phyloP scores from a whole-genome alignment of 257 asterid genomes.

The Capsicum baccatum region DNA sequence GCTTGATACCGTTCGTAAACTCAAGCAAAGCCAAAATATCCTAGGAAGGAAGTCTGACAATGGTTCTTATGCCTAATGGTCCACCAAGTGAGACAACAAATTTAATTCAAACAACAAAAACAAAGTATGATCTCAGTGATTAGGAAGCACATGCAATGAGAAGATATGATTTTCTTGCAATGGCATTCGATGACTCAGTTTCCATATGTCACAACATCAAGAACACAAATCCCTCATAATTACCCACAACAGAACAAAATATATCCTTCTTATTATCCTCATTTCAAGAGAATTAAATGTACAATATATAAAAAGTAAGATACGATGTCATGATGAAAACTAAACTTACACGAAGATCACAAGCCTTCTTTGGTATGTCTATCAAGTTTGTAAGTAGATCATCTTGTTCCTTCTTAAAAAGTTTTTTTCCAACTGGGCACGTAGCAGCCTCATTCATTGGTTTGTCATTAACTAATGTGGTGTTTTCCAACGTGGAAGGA shows the following conservation, averaged over 20 bases:
- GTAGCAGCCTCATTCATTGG: slow-evolving; percentile 72
- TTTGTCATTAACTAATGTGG: slow-evolving; percentile 82
- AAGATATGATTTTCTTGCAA: background rate
- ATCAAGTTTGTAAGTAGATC: slow-evolving; percentile 79
- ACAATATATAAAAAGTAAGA: background rate
- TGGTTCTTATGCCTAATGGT: too few species aligned
- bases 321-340: background rate
- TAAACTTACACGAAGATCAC: slow-evolving; percentile 91
- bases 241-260: slow-evolving; percentile 66
- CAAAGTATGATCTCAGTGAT: too few species aligned
- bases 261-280: background rate
- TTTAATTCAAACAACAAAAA: too few species aligned
- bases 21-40: slow-evolving; percentile 82
- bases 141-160: background rate
- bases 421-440: slow-evolving; percentile 87
- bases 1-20: slow-evolving; percentile 92
- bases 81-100: too few species aligned
- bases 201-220: too few species aligned
- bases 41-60: slow-evolving; percentile 62
- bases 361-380: slow-evolving; percentile 91
- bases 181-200: too few species aligned
- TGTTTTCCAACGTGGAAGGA: too few species aligned
- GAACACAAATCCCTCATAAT: too few species aligned
- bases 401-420: slow-evolving; percentile 28
- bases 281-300: background rate